These are phyloP conservation scores for Colletotrichum kahawae DNA, from an alignment of 2,329 filamentous ascomycete genomes.

Conservation along the genomic window DNA sequence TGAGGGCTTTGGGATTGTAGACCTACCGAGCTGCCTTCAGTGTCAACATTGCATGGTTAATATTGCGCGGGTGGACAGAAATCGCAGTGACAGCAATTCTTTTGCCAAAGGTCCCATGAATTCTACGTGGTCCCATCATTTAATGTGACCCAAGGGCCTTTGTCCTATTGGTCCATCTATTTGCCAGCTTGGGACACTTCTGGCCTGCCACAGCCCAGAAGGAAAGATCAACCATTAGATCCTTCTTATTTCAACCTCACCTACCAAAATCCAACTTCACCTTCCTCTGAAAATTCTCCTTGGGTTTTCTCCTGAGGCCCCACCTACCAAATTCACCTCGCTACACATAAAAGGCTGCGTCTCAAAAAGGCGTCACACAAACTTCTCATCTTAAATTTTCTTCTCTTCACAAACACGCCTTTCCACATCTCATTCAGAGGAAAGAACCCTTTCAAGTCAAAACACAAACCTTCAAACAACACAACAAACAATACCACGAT, in stretches of 20 bases:
- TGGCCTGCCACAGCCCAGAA: background rate
- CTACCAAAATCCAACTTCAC: accelerated
- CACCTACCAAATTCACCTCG: accelerated
- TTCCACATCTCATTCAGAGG: background rate
- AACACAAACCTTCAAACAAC: background rate
- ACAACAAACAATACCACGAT: background rate
- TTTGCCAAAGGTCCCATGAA: background rate
- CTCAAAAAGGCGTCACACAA: accelerated
- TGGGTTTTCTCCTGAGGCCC: background rate
- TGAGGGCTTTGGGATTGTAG: background rate
- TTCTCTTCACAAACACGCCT: background rate
- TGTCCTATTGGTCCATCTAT: background rate
- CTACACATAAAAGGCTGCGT: background rate
- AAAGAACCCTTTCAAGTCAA: accelerated
- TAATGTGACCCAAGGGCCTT: background rate
- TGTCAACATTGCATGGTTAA: background rate
- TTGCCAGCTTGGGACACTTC: background rate
- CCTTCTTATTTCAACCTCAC: background rate
- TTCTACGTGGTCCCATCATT: background rate
- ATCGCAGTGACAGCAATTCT: accelerated
- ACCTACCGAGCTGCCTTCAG: background rate
- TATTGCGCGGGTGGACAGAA: background rate
- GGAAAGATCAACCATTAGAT: accelerated
- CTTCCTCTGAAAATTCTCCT: background rate
- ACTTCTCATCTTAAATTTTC: background rate